Base-by-base conservation (phyloP, 768 basidiomycete genomes). In the Mycena capillaripes region DNA sequence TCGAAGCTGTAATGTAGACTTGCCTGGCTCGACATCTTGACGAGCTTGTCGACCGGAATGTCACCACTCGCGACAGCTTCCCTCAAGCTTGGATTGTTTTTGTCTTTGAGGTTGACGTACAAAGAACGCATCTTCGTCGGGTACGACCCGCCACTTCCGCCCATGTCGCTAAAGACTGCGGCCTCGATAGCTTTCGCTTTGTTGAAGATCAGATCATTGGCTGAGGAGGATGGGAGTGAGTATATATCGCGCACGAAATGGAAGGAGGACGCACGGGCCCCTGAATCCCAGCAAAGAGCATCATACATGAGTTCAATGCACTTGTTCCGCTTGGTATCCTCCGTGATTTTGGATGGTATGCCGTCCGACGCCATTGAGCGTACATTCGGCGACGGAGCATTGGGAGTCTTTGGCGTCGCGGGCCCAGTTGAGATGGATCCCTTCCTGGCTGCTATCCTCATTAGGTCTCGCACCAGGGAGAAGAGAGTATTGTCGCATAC, bases 91-190 rank as follows among this genome's bases (percentile, higher is more conserved):
- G 97, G 96, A 81, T 99, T 99, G 76, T 92, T 90, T 84, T 96
- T 97, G 82, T 97, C 97, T 82, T 98, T 98, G 76, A 99, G 87
- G 81, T 99, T 99, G 76, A 97, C 92, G 79, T 90, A 97, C 53
- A 98, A 82, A 30, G 92, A 92, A 32, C 98, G 92, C 72, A 99
- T 94, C 81, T 95, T 98, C 76, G 84, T 81, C 75, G 91, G 92
- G 82, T 96, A 96, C 16, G 84, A 78, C 0, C 81, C 81, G 0
- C 82, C 89, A 1, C 87, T 85, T 23, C 84, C 82, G 14, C 82
- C 83, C 64, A 82, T 78, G 82, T 89, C 79, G 79, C 83, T 50
- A 76, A 76, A 86, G 81, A 95, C 91, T 1, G 90, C 87, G 44
- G 85, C 84, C 83, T 98, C 97, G 52, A 98, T 87, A 0, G 83